Percentiles rank a stretch among this genome's conserved stretches.
Evolutionary conservation across 768 basidiomycete species (phyloP).

Genomic region (Suillus plorans): DNA sequence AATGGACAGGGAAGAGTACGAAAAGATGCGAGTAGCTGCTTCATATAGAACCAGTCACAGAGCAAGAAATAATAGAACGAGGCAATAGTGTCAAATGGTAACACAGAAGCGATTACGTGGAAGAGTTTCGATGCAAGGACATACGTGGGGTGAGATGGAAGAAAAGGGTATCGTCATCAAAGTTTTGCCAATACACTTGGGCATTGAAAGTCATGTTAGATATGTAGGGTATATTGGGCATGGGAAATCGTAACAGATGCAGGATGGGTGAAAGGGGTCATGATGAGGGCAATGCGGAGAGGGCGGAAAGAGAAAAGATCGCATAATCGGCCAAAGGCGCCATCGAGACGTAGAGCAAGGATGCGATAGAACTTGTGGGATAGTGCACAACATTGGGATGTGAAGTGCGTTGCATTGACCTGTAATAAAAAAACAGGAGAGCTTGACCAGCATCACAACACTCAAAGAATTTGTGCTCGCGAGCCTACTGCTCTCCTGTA

Average conservation of each 20-base stretch:
- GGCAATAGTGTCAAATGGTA: constrained; percentile 2
- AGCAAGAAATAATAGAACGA: neutral
- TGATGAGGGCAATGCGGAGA: constrained; percentile 16
- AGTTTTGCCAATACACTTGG: constrained; percentile 3
- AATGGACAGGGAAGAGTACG: neutral
- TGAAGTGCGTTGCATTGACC: constrained; percentile 29
- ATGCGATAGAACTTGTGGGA: neutral
- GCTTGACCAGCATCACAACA: constrained; percentile 29
- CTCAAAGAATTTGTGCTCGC: constrained; percentile 21
- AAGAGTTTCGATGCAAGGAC: neutral
- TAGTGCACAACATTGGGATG: constrained; percentile 5
- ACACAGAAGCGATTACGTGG: neutral
- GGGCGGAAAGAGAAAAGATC: constrained; percentile 4
- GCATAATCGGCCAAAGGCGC: constrained; percentile 7
- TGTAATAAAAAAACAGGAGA: constrained; percentile 27
- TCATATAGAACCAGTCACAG: neutral
- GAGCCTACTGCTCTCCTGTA: constrained; percentile 17
- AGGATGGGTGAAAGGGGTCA: constrained; percentile 30
- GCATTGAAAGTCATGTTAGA: constrained; percentile 3
- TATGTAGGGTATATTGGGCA: constrained; percentile 5
- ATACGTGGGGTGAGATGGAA: neutral
- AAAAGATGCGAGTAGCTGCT: neutral
- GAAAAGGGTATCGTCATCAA: constrained; percentile 3
- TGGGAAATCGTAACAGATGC: constrained; percentile 31
- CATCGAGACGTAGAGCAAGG: constrained; percentile 14